phyloP scores from a whole-genome alignment of 2,329 filamentous ascomycete species.

The Teratosphaeria pseudoeucalypti region DNA sequence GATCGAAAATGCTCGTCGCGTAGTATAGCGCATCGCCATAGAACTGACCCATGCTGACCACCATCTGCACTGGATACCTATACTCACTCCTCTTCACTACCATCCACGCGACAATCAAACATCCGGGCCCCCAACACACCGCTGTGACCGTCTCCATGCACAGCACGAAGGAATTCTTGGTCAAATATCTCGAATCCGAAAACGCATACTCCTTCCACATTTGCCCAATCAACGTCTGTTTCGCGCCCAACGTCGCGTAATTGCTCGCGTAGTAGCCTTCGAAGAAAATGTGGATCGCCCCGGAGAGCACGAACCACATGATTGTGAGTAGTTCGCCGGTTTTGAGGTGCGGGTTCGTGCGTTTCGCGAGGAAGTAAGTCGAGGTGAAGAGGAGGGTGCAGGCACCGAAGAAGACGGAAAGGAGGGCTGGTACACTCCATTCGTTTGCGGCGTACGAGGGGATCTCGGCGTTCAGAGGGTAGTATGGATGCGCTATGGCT shows the following conservation, averaged over 20 bases:
- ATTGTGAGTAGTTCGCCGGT: conserved; percentile 48
- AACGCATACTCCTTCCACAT: conserved; percentile 89
- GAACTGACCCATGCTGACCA: conserved; percentile 53
- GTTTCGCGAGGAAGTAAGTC: conserved; percentile 46
- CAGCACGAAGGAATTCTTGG: conserved; percentile 71
- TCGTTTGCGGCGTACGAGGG: conserved; percentile 57
- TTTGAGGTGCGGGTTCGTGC: conserved; percentile 43
- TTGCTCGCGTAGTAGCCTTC: conserved; percentile 75
- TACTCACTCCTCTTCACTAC: conserved; percentile 46
- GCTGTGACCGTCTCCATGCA: conserved; percentile 77
- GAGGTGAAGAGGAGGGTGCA: conserved; percentile 47
- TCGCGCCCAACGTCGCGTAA: conserved; percentile 53
- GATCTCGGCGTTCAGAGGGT: conserved; percentile 54
- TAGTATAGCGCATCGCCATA: conserved; percentile 57
- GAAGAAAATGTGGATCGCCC: conserved; percentile 67
- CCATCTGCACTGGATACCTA: conserved; percentile 48
- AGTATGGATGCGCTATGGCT: conserved; percentile 52
- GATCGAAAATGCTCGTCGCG: conserved; percentile 52
- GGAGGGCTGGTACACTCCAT: conserved; percentile 47
- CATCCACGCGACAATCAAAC: conserved; percentile 45
- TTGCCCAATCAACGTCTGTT: conserved; percentile 67
- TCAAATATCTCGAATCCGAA: conserved; percentile 79
- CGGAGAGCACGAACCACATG: conserved; percentile 67
- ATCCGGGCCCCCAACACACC: conserved; percentile 57
- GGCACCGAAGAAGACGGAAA: conserved; percentile 49